phyloP scores from a whole-genome alignment of 2,329 filamentous ascomycete genomes.

The Clarireedia homoeocarpa region DNA sequence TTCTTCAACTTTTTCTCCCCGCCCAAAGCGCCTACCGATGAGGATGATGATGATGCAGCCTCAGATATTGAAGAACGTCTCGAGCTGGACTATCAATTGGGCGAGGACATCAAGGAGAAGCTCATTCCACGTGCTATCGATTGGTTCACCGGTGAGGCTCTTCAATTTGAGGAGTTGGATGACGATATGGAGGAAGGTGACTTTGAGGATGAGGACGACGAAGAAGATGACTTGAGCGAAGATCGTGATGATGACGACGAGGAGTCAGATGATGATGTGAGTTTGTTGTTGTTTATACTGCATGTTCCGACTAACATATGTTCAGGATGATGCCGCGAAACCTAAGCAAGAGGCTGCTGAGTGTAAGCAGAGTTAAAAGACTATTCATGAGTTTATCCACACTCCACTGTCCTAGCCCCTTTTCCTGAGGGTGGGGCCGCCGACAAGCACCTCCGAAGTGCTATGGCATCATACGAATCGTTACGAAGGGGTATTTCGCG shows the following conservation, averaged over 20 bases:
- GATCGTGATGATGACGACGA: slow-evolving; percentile 71
- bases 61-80: slow-evolving; percentile 95
- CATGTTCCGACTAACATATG: neutral
- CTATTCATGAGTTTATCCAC: neutral
- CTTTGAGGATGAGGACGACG: slow-evolving; percentile 78
- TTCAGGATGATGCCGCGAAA: slow-evolving; percentile 78
- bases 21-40: slow-evolving; percentile 72
- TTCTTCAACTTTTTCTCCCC: slow-evolving; percentile 95
- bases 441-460: slow-evolving; percentile 8
- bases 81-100: slow-evolving; percentile 96
- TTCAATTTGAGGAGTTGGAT: slow-evolving; percentile 90
- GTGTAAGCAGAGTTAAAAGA: slow-evolving; percentile 82
- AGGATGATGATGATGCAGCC: slow-evolving; percentile 63
- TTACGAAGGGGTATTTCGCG: slow-evolving; percentile 7
- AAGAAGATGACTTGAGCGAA: slow-evolving; percentile 80
- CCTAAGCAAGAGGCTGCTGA: slow-evolving; percentile 91
- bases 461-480: slow-evolving; percentile 3
- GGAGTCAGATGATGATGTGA: slow-evolving; percentile 71
- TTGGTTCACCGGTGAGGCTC: slow-evolving; percentile 98
- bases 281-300: slow-evolving; percentile 20
- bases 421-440: neutral
- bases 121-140: slow-evolving; percentile 96
- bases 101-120: slow-evolving; percentile 99
- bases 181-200: slow-evolving; percentile 76
- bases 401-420: neutral